These are phyloP conservation scores for Apiotrichum laibachii DNA, from an alignment of 1,284 basidiomycete genomes.

Conservation along the genomic window DNA sequence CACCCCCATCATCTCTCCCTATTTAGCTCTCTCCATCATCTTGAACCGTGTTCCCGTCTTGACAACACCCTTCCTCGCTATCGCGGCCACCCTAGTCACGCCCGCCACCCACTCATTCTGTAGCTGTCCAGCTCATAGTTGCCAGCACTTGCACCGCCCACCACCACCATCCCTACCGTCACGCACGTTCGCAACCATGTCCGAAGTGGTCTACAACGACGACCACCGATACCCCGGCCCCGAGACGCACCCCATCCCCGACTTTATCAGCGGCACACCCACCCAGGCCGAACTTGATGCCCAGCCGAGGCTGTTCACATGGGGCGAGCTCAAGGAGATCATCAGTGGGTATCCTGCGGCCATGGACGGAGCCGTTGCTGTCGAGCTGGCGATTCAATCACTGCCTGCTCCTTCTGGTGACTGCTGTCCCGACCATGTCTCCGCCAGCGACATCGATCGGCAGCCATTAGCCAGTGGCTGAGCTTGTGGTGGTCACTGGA, in stretches of 20 bases:
- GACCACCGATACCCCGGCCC: conserved; percentile 42
- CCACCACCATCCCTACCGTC: neutral
- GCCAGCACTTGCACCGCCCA: too few species aligned
- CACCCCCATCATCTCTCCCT: too few species aligned
- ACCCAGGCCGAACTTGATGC: conserved; percentile 46
- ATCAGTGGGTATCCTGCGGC: conserved; percentile 25
- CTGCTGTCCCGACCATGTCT: neutral
- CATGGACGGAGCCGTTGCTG: too few species aligned
- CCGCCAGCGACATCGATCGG: neutral
- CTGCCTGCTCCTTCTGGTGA: too few species aligned
- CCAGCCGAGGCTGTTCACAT: conserved; percentile 45
- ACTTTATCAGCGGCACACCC: conserved; percentile 36
- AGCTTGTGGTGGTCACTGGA: conserved; percentile 9
- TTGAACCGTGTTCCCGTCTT: too few species aligned
- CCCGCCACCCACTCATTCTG: too few species aligned
- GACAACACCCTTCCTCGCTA: too few species aligned
- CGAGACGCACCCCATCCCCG: conserved; percentile 30
- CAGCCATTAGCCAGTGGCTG: neutral
- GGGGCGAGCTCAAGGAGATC: conserved; percentile 48
- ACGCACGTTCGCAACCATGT: neutral
- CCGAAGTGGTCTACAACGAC: conserved; percentile 10
- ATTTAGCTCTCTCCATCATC: too few species aligned
- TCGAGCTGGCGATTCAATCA: too few species aligned
- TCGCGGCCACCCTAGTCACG: too few species aligned
- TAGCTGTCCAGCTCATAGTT: too few species aligned